Evolutionary conservation across 1,284 basidiomycete genomes (phyloP).

Genomic region (Apiotrichum porosum): DNA sequence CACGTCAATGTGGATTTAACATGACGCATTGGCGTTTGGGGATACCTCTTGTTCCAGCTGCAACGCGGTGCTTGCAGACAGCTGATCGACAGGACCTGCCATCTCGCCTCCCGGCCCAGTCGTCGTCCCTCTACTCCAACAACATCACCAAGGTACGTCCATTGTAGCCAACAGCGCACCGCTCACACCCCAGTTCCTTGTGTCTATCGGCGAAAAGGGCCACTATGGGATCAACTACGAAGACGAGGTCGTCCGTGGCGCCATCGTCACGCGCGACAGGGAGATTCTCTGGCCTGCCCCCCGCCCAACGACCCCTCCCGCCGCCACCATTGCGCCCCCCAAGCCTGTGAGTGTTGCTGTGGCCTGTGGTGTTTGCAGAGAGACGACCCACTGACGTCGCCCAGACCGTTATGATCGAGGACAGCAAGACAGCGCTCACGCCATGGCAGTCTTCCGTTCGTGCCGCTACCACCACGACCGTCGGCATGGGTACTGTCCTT

Average conservation of each 20-base stretch:
- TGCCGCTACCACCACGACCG: conserved; percentile 66
- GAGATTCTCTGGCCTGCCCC: conserved; percentile 58
- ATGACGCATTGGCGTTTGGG: too few relatives aligned
- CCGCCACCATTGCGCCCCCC: conserved; percentile 52
- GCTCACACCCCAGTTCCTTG: conserved; percentile 55
- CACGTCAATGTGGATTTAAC: too few relatives aligned
- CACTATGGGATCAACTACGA: conserved; percentile 64
- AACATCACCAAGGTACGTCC: conserved; percentile 64
- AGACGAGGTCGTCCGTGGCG: conserved; percentile 76
- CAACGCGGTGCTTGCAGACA: too few relatives aligned
- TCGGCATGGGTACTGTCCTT: conserved; percentile 65
- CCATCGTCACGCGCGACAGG: conserved; percentile 68
- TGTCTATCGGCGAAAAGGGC: conserved; percentile 65
- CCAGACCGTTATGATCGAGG: conserved; percentile 51
- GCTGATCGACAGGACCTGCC: conserved; percentile 65
- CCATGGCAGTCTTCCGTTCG: conserved; percentile 73
- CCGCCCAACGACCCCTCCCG: conserved; percentile 42
- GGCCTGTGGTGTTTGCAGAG: conserved; percentile 44
- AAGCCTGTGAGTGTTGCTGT: conserved; percentile 11
- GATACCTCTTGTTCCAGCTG: too few relatives aligned
- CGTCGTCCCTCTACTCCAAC: conserved; percentile 79
- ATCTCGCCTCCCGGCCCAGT: conserved; percentile 75
- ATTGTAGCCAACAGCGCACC: neutral
- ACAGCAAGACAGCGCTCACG: conserved; percentile 54
- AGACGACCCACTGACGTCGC: neutral